phyloP scores from a whole-genome alignment of 148 eudicot species.

The Rhododendron molle region DNA sequence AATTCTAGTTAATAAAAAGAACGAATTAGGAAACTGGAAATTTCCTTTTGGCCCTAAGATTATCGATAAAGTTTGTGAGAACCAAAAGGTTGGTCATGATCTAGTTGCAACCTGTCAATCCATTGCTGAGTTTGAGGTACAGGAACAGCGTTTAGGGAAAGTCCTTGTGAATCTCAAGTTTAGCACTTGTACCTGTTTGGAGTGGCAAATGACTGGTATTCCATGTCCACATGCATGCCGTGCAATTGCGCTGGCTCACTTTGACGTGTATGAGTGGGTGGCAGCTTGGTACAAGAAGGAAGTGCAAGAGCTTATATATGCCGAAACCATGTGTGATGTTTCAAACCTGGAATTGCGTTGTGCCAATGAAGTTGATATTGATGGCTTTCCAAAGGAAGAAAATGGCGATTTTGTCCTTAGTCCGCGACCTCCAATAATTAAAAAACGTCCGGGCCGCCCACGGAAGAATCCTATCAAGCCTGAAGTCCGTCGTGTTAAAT shows the following conservation, averaged over 20 bases:
- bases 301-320: neutral
- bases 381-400: neutral
- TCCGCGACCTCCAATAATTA: neutral
- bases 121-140: constrained; percentile 1
- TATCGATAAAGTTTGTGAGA: constrained; percentile 2
- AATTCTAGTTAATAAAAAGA: neutral
- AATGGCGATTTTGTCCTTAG: neutral
- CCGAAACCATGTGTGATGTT: neutral
- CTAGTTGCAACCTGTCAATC: neutral
- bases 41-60: neutral
- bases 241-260: constrained; percentile 3
- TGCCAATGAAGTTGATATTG: neutral
- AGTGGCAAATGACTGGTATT: constrained; percentile 14
- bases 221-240: constrained; percentile 4
- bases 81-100: constrained; percentile 8
- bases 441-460: constrained; percentile 1
- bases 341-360: neutral
- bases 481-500: neutral
- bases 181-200: constrained; percentile 4
- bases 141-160: neutral
- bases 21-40: neutral
- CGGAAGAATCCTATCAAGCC: neutral
- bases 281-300: constrained; percentile 10
- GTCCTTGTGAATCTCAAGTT: constrained; percentile 9
- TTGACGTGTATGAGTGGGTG: constrained; percentile 1